Conservation (phyloP, 768 basidiomycete genomes). For the Termitomyces sp. region DNA sequence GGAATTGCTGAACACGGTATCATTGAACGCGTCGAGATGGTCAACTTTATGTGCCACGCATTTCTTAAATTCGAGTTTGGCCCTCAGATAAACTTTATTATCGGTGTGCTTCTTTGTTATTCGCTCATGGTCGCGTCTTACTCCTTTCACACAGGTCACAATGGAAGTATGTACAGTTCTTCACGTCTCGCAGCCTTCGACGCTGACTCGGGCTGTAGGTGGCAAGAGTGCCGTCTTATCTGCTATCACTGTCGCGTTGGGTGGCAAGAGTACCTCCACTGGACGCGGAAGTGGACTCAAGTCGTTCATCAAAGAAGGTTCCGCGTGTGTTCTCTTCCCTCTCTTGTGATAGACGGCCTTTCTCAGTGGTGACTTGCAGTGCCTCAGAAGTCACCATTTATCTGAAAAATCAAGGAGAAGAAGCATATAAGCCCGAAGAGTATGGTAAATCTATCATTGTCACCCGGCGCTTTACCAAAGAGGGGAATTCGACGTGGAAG, state of each 20-base stretch:
- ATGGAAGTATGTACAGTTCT: conserved; percentile 59
- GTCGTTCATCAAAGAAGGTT: conserved; percentile 81
- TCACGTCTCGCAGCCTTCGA: too few relatives aligned
- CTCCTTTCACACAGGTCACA: conserved; percentile 55
- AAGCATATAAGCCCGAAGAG: conserved; percentile 80
- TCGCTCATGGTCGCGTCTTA: not conserved
- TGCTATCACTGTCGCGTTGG: conserved; percentile 88
- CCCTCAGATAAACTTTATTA: conserved; percentile 95
- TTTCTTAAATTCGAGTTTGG: conserved; percentile 81
- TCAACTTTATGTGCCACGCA: conserved; percentile 96
- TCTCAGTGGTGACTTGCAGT: conserved; percentile 28
- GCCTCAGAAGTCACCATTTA: conserved; percentile 71
- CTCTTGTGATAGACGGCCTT: not conserved
- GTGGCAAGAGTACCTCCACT: conserved; percentile 88
- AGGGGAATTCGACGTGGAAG: conserved; percentile 76
- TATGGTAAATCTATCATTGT: conserved; percentile 86
- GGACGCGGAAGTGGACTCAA: conserved; percentile 85
- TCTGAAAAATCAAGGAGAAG: conserved; percentile 87
- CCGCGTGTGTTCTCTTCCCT: conserved; percentile 45
- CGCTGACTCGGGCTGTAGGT: conserved; percentile 43
- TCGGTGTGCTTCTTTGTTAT: conserved; percentile 42
- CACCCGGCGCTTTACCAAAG: conserved; percentile 73
- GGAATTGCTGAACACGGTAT: conserved; percentile 82
- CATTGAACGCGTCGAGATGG: conserved; percentile 80
- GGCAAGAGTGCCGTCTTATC: conserved; percentile 94